These are phyloP conservation scores for Madurella mycetomatis DNA, from an alignment of 2,329 filamentous ascomycete species.

Conservation along the genomic window DNA sequence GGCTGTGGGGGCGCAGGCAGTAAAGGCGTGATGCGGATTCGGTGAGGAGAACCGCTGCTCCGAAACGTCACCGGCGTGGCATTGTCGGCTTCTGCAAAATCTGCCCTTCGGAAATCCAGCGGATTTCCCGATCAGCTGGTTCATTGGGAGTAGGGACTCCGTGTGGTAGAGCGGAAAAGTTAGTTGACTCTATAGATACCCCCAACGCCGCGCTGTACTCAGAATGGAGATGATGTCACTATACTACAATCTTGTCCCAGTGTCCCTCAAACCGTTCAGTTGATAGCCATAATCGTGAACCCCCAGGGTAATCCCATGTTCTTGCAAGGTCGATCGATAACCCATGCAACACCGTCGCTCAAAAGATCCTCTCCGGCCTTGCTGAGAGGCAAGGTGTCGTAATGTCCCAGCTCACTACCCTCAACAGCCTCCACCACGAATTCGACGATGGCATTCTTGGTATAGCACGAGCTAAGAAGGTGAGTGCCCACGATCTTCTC, in stretches of 20 bases:
- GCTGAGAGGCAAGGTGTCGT: constrained; percentile 14
- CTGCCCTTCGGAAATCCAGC: no score
- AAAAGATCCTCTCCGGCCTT: constrained; percentile 26
- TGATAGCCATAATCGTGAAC: constrained; percentile 36
- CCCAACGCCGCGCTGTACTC: constrained; percentile 19
- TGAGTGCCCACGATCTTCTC: constrained; percentile 30
- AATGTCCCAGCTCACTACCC: constrained; percentile 15
- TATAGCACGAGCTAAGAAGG: constrained; percentile 33
- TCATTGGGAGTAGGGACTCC: neutral
- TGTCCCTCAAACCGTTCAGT: constrained; percentile 22
- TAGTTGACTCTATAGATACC: constrained; percentile 12
- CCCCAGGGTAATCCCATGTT: constrained; percentile 37
- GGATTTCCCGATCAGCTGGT: no score
- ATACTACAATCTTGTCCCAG: constrained; percentile 11
- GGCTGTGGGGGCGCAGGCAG: constrained; percentile 30
- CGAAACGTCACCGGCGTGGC: no score
- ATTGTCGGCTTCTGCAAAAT: no score
- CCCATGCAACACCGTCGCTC: constrained; percentile 27
- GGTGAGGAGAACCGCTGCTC: neutral
- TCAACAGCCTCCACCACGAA: constrained; percentile 32
- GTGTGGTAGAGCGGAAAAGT: neutral
- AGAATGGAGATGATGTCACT: constrained; percentile 19
- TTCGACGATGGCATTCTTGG: constrained; percentile 30
- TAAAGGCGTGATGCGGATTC: constrained; percentile 25
- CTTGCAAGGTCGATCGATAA: constrained; percentile 30